Conservation (phyloP, 2,329 filamentous ascomycete genomes). For the Ophiocordyceps unilateralis region DNA sequence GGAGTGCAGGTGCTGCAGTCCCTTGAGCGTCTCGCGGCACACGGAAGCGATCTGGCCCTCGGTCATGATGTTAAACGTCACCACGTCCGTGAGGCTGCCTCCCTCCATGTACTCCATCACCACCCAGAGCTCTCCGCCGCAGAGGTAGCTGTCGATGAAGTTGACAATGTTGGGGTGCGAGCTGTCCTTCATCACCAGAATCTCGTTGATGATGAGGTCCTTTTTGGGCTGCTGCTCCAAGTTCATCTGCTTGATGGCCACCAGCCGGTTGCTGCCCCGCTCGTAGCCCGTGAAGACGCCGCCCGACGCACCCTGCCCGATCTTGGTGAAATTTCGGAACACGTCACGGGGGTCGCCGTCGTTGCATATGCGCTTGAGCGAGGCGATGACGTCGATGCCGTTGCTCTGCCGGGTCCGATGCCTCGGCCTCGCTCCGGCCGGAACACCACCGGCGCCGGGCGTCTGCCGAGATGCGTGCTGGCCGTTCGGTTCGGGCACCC, state of each 20-base stretch:
- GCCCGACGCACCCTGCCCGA: conserved; percentile 91
- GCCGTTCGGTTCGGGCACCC: conserved; percentile 13
- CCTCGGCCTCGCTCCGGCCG: conserved; percentile 46
- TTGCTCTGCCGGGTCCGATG: conserved; percentile 66
- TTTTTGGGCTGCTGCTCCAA: conserved; percentile 97
- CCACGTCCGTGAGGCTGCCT: conserved; percentile 90
- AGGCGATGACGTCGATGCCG: conserved; percentile 63
- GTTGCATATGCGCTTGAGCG: conserved; percentile 77
- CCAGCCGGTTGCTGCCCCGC: conserved; percentile 64
- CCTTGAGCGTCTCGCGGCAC: conserved; percentile 80
- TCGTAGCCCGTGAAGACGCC: conserved; percentile 90
- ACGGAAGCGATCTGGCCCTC: conserved; percentile 95
- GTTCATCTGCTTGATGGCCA: conserved; percentile 99
- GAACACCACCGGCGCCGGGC: conserved; percentile 17
- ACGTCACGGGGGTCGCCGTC: conserved; percentile 76
- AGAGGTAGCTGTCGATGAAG: conserved; percentile 93
- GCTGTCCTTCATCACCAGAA: conserved; percentile 97
- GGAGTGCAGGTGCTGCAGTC: conserved; percentile 86
- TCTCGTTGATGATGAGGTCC: conserved; percentile 97
- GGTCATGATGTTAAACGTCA: conserved; percentile 98
- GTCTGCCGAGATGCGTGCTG: conserved; percentile 18
- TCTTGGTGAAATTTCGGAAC: conserved; percentile 80
- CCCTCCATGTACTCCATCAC: conserved; percentile 99
- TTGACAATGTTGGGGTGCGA: conserved; percentile 98
- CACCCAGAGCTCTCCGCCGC: conserved; percentile 85